Evolutionary conservation across 140 eudicot species (phyloP).

Genomic region (Stevia rebaudiana): DNA sequence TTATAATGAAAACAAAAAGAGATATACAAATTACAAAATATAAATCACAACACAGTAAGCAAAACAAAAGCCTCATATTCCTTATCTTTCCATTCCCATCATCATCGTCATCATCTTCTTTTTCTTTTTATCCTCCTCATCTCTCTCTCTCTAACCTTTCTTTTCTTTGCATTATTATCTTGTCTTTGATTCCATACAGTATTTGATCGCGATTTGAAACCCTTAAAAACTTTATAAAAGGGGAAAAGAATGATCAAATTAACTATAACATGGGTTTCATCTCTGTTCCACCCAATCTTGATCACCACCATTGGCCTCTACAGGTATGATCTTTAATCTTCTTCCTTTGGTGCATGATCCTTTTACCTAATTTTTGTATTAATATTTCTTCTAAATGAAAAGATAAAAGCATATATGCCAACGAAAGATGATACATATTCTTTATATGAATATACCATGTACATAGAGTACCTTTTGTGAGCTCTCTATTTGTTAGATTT

Average conservation of each 20-base stretch:
- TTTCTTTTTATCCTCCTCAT: slow-evolving; percentile 26
- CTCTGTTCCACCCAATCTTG: slow-evolving; percentile 81
- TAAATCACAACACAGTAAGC: slow-evolving; percentile 27
- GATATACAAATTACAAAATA: slow-evolving; percentile 30
- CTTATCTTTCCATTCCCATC: slow-evolving; percentile 83
- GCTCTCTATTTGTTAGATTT: slow-evolving; percentile 15
- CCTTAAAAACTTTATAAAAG: slow-evolving; percentile 45
- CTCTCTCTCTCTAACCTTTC: slow-evolving; percentile 26
- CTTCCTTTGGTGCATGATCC: slow-evolving; percentile 23
- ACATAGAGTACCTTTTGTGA: background rate
- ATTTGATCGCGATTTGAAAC: slow-evolving; percentile 29
- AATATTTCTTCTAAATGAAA: slow-evolving; percentile 16
- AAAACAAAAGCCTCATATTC: slow-evolving; percentile 42
- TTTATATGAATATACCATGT: slow-evolving; percentile 52
- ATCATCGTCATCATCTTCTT: slow-evolving; percentile 30
- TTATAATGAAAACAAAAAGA: slow-evolving; percentile 44
- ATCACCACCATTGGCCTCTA: slow-evolving; percentile 78
- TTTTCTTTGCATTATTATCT: slow-evolving; percentile 38
- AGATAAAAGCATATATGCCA: slow-evolving; percentile 35
- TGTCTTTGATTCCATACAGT: slow-evolving; percentile 51
- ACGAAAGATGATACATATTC: slow-evolving; percentile 33
- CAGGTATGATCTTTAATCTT: slow-evolving; percentile 47
- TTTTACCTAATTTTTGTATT: slow-evolving; percentile 20
- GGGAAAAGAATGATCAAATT: slow-evolving; percentile 48
- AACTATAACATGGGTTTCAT: slow-evolving; percentile 66